A percentile compares a stretch with the other conserved stretches of the same genome.
Evolutionary conservation across 2,329 filamentous ascomycete genomes (phyloP).

Genomic region (Didymella segeticola): DNA sequence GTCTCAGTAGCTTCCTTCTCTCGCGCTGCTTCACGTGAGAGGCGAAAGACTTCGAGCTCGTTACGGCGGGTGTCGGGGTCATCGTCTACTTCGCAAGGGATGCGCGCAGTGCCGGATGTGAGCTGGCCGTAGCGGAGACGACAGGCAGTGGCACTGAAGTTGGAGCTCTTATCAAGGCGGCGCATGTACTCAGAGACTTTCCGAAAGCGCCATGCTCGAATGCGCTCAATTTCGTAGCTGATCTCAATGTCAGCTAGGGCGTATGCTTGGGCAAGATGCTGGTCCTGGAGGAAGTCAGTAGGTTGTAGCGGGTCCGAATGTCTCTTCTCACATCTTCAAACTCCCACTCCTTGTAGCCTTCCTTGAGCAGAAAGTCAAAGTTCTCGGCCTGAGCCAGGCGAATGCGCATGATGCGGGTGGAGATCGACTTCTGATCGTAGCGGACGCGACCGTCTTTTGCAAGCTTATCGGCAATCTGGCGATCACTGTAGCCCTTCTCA

Average conservation of each 20-base stretch:
- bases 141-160: conserved; percentile 58
- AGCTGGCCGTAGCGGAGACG: conserved; percentile 52
- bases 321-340: conserved; percentile 53
- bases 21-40: conserved; percentile 27
- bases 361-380: conserved; percentile 55
- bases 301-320: not conserved
- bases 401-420: conserved; percentile 56
- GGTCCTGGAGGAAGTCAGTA: conserved; percentile 47
- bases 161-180: conserved; percentile 45
- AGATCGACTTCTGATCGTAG: conserved; percentile 57
- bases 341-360: conserved; percentile 58
- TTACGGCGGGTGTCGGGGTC: conserved; percentile 48
- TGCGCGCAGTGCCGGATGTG: conserved; percentile 52
- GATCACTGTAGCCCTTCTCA: conserved; percentile 52
- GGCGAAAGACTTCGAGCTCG: conserved; percentile 35
- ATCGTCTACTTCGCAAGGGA: conserved; percentile 53
- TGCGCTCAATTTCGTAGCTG: conserved; percentile 48
- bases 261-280: conserved; percentile 51
- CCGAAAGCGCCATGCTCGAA: conserved; percentile 54
- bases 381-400: conserved; percentile 51
- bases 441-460: conserved; percentile 50
- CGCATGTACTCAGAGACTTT: conserved; percentile 54
- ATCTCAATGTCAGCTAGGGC: conserved; percentile 53
- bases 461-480: conserved; percentile 53
- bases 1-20: conserved; percentile 29